phyloP scores from a whole-genome alignment of 257 asterid species.

The Misopates orontium region DNA sequence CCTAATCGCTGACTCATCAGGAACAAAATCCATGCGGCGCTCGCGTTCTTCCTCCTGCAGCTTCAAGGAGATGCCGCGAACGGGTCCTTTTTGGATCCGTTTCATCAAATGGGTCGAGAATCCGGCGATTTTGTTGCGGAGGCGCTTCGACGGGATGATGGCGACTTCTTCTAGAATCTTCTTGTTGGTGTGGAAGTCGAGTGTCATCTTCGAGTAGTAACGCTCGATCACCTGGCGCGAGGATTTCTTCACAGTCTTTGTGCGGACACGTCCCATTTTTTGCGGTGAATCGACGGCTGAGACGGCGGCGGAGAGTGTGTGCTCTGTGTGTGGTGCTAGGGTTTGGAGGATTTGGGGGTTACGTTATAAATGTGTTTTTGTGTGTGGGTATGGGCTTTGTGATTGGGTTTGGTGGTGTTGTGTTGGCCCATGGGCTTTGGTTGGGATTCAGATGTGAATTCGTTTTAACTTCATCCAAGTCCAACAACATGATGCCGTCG shows the following conservation, averaged over 20 bases:
- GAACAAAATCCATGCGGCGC: slow-evolving; percentile 28
- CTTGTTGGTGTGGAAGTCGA: slow-evolving; percentile 30
- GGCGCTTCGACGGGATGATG: slow-evolving; percentile 29
- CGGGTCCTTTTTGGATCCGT: slow-evolving; percentile 27
- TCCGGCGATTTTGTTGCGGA: slow-evolving; percentile 29
- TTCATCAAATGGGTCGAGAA: slow-evolving; percentile 32
- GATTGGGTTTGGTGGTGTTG: too few species aligned
- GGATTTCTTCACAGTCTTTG: slow-evolving; percentile 30
- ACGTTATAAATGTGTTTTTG: too few species aligned
- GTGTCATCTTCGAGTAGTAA: slow-evolving; percentile 26
- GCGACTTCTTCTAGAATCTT: slow-evolving; percentile 28
- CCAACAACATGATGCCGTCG: too few species aligned
- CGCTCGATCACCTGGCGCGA: slow-evolving; percentile 29
- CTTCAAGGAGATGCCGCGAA: slow-evolving; percentile 28
- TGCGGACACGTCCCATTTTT: slow-evolving; percentile 29
- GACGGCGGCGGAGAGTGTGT: background rate
- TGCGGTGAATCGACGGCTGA: background rate
- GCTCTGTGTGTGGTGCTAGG: too few species aligned
- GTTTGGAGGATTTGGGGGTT: too few species aligned
- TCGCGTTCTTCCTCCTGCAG: slow-evolving; percentile 31
- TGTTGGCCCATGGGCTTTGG: too few species aligned
- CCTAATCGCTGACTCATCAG: slow-evolving; percentile 23
- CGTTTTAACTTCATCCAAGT: too few species aligned
- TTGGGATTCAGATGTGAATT: too few species aligned
- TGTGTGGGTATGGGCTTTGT: too few species aligned